These are phyloP conservation scores for Trametes elegans DNA, from an alignment of 768 basidiomycete genomes.

Conservation along the genomic window DNA sequence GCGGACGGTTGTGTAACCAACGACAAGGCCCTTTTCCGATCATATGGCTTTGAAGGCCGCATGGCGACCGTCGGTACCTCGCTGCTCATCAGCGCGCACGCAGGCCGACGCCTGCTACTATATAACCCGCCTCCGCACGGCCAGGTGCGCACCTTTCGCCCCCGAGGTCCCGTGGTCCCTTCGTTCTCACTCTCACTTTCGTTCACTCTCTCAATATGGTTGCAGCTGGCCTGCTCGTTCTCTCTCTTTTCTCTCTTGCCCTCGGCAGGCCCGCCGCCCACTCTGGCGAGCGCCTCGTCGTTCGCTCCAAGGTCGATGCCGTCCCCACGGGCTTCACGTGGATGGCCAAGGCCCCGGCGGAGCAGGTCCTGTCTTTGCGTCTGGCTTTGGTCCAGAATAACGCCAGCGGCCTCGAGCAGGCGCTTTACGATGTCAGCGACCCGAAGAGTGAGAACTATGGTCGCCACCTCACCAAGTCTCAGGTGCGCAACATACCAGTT, in stretches of 20 bases:
- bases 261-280: conserved; percentile 23
- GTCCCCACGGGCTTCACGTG: conserved; percentile 32
- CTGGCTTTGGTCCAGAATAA: conserved; percentile 39
- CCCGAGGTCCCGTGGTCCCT: conserved; percentile 21
- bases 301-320: conserved; percentile 22
- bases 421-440: conserved; percentile 37
- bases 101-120: background rate
- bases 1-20: conserved; percentile 7
- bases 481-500: conserved; percentile 21
- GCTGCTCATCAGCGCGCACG: background rate
- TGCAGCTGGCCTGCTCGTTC: conserved; percentile 21
- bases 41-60: conserved; percentile 10
- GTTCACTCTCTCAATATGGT: conserved; percentile 15
- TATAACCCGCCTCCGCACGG: background rate
- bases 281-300: conserved; percentile 25
- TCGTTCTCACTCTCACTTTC: conserved; percentile 16
- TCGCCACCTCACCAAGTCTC: conserved; percentile 23
- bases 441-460: conserved; percentile 37
- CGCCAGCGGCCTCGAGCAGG: conserved; percentile 35
- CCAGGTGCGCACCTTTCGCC: conserved; percentile 6
- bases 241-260: conserved; percentile 25
- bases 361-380: conserved; percentile 35
- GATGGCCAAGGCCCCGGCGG: conserved; percentile 27
- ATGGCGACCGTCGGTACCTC: conserved; percentile 15
- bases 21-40: conserved; percentile 10